A percentile compares a stretch with the other conserved stretches of the same genome.
These are phyloP conservation scores for Ogataea minuta DNA, from an alignment of 805 yeast genomes.

Conservation along the genomic window DNA sequence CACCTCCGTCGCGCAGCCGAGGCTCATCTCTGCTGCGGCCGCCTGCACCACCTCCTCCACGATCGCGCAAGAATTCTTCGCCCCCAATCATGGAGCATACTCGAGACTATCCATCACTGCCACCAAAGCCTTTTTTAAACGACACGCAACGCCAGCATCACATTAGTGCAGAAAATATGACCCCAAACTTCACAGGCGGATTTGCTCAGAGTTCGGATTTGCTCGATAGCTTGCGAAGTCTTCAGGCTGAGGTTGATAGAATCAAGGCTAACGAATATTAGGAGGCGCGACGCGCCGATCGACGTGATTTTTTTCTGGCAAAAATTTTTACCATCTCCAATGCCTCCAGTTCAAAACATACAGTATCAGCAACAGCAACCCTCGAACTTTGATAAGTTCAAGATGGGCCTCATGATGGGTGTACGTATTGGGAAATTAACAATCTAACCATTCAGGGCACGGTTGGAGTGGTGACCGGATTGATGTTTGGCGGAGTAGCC, in stretches of 20 bases:
- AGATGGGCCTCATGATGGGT: constrained; percentile 99
- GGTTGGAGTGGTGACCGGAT: constrained; percentile 93
- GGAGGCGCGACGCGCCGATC: constrained; percentile 7
- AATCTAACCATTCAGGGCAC: constrained; percentile 43
- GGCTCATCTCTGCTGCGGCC: constrained; percentile 20
- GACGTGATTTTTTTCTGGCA: constrained; percentile 5
- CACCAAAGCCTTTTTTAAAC: constrained; percentile 32
- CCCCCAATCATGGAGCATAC: constrained; percentile 19
- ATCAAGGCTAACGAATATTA: constrained; percentile 33
- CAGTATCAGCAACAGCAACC: constrained; percentile 62
- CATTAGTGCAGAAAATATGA: constrained; percentile 18
- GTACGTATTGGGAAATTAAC: constrained; percentile 34
- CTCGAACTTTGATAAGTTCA: constrained; percentile 91
- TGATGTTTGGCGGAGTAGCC: constrained; percentile 90
- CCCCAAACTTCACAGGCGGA: constrained; percentile 14
- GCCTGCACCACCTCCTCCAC: constrained; percentile 34
- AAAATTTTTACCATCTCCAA: constrained; percentile 17
- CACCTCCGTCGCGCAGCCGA: constrained; percentile 23
- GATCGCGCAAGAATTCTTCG: constrained; percentile 28
- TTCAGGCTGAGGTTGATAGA: constrained; percentile 69
- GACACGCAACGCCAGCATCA: constrained; percentile 30
- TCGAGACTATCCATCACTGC: constrained; percentile 24
- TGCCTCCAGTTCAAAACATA: constrained; percentile 71
- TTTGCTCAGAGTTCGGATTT: constrained; percentile 38
- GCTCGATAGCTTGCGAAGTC: constrained; percentile 60